These are phyloP conservation scores for Sphenostylis stenocarpa DNA, from an alignment of 306 rosid species.

Conservation along the genomic window DNA sequence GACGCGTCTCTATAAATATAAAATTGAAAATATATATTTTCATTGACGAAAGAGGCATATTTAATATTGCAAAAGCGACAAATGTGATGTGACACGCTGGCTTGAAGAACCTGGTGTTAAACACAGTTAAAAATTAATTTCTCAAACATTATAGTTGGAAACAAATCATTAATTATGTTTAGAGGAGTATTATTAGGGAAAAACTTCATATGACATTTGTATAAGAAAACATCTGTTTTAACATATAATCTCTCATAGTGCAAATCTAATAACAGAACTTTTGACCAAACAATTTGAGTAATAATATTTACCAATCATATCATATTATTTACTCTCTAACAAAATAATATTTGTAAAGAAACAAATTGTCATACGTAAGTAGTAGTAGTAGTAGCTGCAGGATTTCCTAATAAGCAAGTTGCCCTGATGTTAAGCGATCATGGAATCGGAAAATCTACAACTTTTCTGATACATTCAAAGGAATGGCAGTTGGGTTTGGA, in stretches of 20 bases:
- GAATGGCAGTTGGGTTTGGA: conserved; percentile 62
- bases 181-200: not conserved
- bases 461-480: conserved; percentile 56
- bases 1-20: too few species aligned
- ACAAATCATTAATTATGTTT: not conserved
- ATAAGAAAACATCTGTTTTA: too few species aligned
- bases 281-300: too few species aligned
- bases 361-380: not conserved
- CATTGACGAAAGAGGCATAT: not conserved
- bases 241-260: too few species aligned
- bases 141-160: too few species aligned
- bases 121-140: not conserved
- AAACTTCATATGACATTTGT: not conserved
- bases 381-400: not conserved
- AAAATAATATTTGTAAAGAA: not conserved
- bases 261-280: too few species aligned
- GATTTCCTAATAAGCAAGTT: conserved; percentile 36
- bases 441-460: conserved; percentile 49
- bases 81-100: not conserved
- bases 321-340: not conserved
- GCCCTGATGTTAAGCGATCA: conserved; percentile 25
- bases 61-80: not conserved
- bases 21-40: not conserved
- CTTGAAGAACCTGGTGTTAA: conserved; percentile 3
- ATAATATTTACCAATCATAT: too few species aligned